phyloP scores from a whole-genome alignment of 805 yeast species.

The Saturnispora silvae region DNA sequence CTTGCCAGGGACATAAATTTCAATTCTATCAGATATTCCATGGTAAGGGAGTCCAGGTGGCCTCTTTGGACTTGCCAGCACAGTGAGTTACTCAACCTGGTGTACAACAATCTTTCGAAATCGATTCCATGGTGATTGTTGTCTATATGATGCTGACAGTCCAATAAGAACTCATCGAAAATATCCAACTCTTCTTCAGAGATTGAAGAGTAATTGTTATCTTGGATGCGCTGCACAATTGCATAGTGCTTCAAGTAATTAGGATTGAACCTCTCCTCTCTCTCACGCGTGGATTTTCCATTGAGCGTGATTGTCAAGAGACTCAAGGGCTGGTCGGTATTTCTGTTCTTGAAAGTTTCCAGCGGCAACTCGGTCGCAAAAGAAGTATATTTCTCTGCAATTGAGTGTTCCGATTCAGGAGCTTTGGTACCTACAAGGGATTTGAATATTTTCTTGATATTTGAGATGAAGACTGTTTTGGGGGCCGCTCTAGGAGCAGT shows the following conservation, averaged over 20 bases:
- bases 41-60: not conserved
- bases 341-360: slow-evolving; percentile 7
- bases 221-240: slow-evolving; percentile 31
- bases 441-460: too few relatives aligned
- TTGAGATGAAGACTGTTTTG: too few relatives aligned
- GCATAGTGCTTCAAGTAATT: slow-evolving; percentile 40
- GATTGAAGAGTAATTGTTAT: slow-evolving; percentile 25
- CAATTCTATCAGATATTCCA: slow-evolving; percentile 9
- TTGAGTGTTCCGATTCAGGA: not conserved
- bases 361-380: slow-evolving; percentile 6
- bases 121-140: not conserved
- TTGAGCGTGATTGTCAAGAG: slow-evolving; percentile 1
- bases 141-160: slow-evolving; percentile 4
- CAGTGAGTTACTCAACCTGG: not conserved
- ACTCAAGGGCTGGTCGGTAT: not conserved
- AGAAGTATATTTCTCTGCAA: not conserved
- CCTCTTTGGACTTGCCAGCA: not conserved
- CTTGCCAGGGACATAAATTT: slow-evolving; percentile 33
- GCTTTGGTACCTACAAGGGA: too few relatives aligned
- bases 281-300: slow-evolving; percentile 13
- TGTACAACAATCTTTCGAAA: slow-evolving; percentile 5
- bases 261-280: slow-evolving; percentile 42
- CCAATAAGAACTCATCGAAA: slow-evolving; percentile 16
- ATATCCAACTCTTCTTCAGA: slow-evolving; percentile 28
- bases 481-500: too few relatives aligned